Evolutionary conservation across 2,329 filamentous ascomycete species (phyloP).

Genomic region (Helicocarpus griseus): DNA sequence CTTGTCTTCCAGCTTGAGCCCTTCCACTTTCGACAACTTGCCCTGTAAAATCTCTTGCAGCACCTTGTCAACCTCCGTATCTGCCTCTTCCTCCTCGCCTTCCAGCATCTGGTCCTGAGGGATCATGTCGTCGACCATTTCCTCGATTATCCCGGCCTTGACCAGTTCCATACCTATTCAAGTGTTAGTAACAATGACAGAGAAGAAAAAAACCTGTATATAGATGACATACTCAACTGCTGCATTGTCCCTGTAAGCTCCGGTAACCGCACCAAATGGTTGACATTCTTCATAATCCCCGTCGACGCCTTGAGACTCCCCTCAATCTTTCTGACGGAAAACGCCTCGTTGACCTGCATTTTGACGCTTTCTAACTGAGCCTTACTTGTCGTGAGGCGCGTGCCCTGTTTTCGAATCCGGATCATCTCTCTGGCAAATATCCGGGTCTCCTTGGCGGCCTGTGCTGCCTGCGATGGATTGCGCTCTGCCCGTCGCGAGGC

Average conservation of each 20-base stretch:
- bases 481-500: conserved; percentile 72
- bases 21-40: conserved; percentile 57
- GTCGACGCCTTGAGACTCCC: conserved; percentile 78
- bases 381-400: conserved; percentile 72
- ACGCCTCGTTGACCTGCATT: conserved; percentile 97
- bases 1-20: conserved; percentile 38
- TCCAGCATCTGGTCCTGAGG: conserved; percentile 64
- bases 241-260: conserved; percentile 84
- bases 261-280: conserved; percentile 71
- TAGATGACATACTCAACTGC: conserved; percentile 36
- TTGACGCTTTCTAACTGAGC: conserved; percentile 87
- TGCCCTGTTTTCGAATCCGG: conserved; percentile 63
- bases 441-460: conserved; percentile 73
- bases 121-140: conserved; percentile 84
- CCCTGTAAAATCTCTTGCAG: conserved; percentile 84
- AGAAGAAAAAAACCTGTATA: conserved; percentile 32
- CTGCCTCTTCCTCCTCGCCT: conserved; percentile 63
- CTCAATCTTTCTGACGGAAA: conserved; percentile 91
- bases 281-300: conserved; percentile 95
- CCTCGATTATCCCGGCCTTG: conserved; percentile 93
- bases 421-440: conserved; percentile 84
- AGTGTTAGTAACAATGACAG: conserved; percentile 38
- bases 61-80: conserved; percentile 86
- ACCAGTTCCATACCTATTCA: conserved; percentile 56
- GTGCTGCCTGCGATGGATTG: conserved; percentile 66